phyloP scores from a whole-genome alignment of 2,329 filamentous ascomycete genomes.

The Drechslerella dactyloides region DNA sequence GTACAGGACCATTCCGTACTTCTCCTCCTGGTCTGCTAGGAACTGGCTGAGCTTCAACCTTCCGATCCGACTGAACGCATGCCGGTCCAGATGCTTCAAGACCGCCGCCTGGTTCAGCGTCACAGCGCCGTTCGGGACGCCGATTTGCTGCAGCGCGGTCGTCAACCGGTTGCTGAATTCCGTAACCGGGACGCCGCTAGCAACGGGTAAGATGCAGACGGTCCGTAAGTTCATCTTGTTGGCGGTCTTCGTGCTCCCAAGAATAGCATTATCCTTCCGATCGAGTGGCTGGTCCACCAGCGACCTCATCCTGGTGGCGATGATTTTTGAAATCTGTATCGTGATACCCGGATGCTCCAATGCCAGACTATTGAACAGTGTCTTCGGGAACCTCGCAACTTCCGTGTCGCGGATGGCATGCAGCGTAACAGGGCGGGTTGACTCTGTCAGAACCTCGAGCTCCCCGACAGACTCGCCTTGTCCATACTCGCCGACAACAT shows the following conservation, averaged over 20 bases:
- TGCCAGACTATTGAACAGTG: slow-evolving; percentile 94
- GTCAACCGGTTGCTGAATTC: slow-evolving; percentile 92
- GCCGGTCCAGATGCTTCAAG: slow-evolving; percentile 88
- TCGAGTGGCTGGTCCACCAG: slow-evolving; percentile 78
- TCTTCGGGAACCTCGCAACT: slow-evolving; percentile 92
- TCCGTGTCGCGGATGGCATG: slow-evolving; percentile 97
- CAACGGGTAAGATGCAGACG: slow-evolving; percentile 88
- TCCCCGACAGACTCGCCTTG: slow-evolving; percentile 98
- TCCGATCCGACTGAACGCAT: slow-evolving; percentile 97
- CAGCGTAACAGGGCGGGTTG: slow-evolving; percentile 83
- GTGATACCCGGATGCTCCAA: slow-evolving; percentile 97
- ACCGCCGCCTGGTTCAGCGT: slow-evolving; percentile 93
- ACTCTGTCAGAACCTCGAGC: slow-evolving; percentile 95
- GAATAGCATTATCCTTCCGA: slow-evolving; percentile 35
- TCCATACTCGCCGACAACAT: slow-evolving; percentile 87
- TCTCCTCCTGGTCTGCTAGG: slow-evolving; percentile 93
- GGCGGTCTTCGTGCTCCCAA: slow-evolving; percentile 70
- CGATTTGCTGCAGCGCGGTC: slow-evolving; percentile 86
- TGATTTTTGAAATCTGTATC: slow-evolving; percentile 98
- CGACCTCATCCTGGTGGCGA: slow-evolving; percentile 90
- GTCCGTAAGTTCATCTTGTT: slow-evolving; percentile 92
- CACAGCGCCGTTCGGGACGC: slow-evolving; percentile 85
- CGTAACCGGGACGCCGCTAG: slow-evolving; percentile 86
- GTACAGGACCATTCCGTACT: slow-evolving; percentile 93
- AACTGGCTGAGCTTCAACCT: slow-evolving; percentile 96